These are phyloP conservation scores for Polygonum aviculare DNA, from an alignment of 148 eudicot genomes.

Conservation along the genomic window DNA sequence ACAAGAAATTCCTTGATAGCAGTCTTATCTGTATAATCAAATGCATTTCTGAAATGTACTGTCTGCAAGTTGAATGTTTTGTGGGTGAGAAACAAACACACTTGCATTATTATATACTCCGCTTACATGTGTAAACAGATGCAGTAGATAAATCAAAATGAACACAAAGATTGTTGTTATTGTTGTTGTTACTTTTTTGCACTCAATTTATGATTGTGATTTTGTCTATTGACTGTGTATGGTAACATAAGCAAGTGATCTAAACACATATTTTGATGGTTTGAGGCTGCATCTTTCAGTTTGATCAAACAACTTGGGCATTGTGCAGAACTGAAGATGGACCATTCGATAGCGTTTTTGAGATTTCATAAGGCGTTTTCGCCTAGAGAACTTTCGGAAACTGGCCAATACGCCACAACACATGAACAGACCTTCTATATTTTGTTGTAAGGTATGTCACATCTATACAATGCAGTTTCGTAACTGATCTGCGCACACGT, in stretches of 20 bases:
- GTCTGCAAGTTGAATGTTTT: background rate
- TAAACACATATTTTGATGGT: too few species aligned
- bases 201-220: background rate
- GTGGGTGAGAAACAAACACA: background rate
- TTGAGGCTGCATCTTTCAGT: too few species aligned
- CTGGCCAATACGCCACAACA: background rate
- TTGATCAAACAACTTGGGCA: too few species aligned
- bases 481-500: background rate
- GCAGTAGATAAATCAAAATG: too few species aligned
- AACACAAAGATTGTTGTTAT: too few species aligned
- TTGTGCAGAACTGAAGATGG: background rate
- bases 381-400: background rate
- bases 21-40: background rate
- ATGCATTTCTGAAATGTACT: background rate
- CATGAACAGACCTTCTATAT: background rate
- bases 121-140: background rate
- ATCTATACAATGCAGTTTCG: background rate
- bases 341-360: background rate
- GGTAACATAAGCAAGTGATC: too few species aligned
- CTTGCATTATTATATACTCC: background rate
- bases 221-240: background rate
- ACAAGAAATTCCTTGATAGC: background rate
- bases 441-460: background rate
- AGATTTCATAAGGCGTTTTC: background rate
- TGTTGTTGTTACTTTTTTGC: background rate